A percentile compares a stretch with the other conserved stretches of the same genome.
These are phyloP conservation scores for Stromatinia cepivora DNA, from an alignment of 2,329 filamentous ascomycete genomes.

Conservation along the genomic window DNA sequence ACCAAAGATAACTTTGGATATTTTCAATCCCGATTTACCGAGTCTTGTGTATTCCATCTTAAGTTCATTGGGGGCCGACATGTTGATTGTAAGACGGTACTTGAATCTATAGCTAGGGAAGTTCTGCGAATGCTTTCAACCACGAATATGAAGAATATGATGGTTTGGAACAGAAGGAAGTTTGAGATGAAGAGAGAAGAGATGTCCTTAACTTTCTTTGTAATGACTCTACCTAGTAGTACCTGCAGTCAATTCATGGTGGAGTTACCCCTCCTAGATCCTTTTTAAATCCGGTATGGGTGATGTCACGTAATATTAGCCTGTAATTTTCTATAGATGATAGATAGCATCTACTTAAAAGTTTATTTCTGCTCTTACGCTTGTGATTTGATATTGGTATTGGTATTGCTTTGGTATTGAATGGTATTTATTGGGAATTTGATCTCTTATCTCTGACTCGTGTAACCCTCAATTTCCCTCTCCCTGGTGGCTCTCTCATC, in stretches of 20 bases:
- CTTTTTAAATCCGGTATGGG: background rate
- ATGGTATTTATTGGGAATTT: too few species aligned
- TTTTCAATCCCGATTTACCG: constrained; percentile 53
- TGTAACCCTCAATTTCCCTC: background rate
- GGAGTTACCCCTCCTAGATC: constrained; percentile 4
- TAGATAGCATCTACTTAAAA: background rate
- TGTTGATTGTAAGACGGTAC: constrained; percentile 13
- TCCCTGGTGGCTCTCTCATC: background rate
- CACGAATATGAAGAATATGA: background rate
- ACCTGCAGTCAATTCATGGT: background rate
- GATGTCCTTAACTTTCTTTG: background rate
- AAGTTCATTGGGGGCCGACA: constrained; percentile 18
- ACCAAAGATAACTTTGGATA: constrained; percentile 55
- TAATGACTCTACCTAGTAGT: background rate
- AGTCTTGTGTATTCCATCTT: constrained; percentile 44
- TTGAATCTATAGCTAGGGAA: background rate
- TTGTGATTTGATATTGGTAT: background rate
- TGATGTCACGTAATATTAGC: background rate
- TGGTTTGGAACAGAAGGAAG: background rate
- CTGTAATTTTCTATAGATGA: background rate
- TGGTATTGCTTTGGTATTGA: background rate
- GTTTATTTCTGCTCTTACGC: background rate
- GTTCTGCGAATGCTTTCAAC: background rate
- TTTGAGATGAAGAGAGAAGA: background rate
- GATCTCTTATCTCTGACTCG: background rate